Base-by-base conservation (phyloP, 495 filamentous ascomycete genomes). In the Penicillium verhagenii region DNA sequence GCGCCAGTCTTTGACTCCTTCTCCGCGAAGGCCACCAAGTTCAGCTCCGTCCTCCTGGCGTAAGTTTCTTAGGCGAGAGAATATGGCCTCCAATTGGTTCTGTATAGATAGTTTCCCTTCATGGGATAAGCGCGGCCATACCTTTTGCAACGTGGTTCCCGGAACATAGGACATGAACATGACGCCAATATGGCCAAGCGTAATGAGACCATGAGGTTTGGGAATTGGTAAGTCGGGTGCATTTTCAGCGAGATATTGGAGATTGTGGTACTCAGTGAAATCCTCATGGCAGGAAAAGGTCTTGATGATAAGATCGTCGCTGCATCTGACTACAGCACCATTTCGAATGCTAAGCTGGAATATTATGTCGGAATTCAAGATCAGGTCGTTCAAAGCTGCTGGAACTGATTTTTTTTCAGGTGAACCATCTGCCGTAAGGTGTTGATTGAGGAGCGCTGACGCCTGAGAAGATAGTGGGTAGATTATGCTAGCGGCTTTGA, bases 161-260 rank as follows among this genome's bases (percentile, higher is more conserved):
- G 63, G 58, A 52, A 72, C 54, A 39, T 64, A 70, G 18, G 68
- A 57, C 63, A 68, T 71, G 50, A 71, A 71, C 33, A 73, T 66
- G 21, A 64, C 58, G 21, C 59, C 38, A 43, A 60, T 50, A 24
- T 40, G 56, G 21, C 60, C 61, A 21, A 72, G 55, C 31, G 25
- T 52, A 6, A 72, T 56, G 40, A 71, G 25, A 4, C 71, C 71
- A 58, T 68, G 68, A 23, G 61, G 58, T 51, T 58, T 71, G 1
- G 69, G 69, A 40, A 52, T 62, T 28, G 65, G 69, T 21, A 72
- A 63, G 49, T 66, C 62, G 23, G 65, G 63, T 18, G 52, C 59
- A 26, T 69, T 46, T 5, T 61, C 44, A 33, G 47, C 54, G 38
- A 76, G 68, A 49, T 72, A 76, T 56, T 69, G 55, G 33, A 74